Evolutionary conservation across 202 grass and related monocot genomes (phyloP), one percentile per base, ranked within the genome.

Genomic region (Musa balbisiana): DNA sequence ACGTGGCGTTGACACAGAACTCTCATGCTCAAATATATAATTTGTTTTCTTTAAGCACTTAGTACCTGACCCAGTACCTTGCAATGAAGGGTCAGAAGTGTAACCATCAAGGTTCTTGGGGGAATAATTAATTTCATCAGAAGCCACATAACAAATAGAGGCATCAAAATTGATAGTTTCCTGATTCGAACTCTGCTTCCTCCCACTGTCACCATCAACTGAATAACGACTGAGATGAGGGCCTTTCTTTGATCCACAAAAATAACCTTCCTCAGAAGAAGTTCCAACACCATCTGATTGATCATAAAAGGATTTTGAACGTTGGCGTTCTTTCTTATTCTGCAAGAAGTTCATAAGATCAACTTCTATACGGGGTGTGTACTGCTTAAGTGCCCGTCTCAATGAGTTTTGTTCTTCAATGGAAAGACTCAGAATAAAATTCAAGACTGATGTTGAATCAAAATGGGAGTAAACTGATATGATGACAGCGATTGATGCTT

Each of bases 281-380:
- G 84, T 99, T 82, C 89, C 95, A 88, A 94, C 67, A 52, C 14
- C 90, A 88, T 99, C 95, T 58, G 81, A 56, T 53, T 98, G 90
- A 64, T 99, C 95, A 80, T 94, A 99, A 53, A 68, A 85, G 51
- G 89, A 87, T 83, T 99, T 99, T 66, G 85, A 80, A 11, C 89
- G 87, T 17, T 92, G 91, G 0, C 89, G 91, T 66, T 99, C 95
- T 86, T 99, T 99, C 85, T 94, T 99, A 74, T 87, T 99, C 85
- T 99, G 95, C 75, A 99, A 87, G 73, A 92, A 99, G 87, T 92
- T 99, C 81, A 99, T 91, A 68, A 99, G 84, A 89, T 99, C 95
- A 87, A 99, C 95, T 79, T 99, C 95, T 71, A 99, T 92, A 85
- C 95, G 86, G 53, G 95, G 91, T 64, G 95, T 99, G 73, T 92